These are phyloP conservation scores for Termitomyces sp. DNA, from an alignment of 768 basidiomycete genomes.

Conservation along the genomic window DNA sequence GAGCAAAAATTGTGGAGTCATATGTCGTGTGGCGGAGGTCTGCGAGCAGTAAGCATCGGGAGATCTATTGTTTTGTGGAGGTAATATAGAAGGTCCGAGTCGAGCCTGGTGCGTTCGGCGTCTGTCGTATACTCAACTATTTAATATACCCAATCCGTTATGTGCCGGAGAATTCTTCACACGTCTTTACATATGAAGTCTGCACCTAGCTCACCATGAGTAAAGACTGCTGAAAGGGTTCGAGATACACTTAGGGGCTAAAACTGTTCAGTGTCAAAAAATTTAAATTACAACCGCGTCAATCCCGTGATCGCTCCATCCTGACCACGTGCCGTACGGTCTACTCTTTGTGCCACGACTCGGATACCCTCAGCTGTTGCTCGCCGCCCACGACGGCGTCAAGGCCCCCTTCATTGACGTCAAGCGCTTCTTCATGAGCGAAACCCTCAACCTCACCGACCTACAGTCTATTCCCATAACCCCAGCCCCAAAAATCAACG, in stretches of 20 bases:
- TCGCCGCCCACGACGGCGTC: constrained; percentile 5
- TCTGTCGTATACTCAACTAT: background rate
- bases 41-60: too few relatives aligned
- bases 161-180: background rate
- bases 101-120: background rate
- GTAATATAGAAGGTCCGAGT: too few relatives aligned
- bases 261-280: background rate
- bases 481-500: background rate
- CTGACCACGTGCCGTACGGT: background rate
- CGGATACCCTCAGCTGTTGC: background rate
- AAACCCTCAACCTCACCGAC: background rate
- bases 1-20: background rate
- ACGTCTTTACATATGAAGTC: background rate
- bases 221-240: too few relatives aligned
- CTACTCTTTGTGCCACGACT: background rate
- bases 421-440: constrained; percentile 4
- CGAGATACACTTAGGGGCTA: too few relatives aligned
- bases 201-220: background rate
- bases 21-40: too few relatives aligned
- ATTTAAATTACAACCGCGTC: background rate
- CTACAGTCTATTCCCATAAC: constrained; percentile 3
- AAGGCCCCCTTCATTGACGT: background rate
- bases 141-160: background rate
- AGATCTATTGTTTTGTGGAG: too few relatives aligned
- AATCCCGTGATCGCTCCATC: constrained; percentile 3